phyloP scores from a whole-genome alignment of 106 monocot genomes.

The Allium fistulosum region DNA sequence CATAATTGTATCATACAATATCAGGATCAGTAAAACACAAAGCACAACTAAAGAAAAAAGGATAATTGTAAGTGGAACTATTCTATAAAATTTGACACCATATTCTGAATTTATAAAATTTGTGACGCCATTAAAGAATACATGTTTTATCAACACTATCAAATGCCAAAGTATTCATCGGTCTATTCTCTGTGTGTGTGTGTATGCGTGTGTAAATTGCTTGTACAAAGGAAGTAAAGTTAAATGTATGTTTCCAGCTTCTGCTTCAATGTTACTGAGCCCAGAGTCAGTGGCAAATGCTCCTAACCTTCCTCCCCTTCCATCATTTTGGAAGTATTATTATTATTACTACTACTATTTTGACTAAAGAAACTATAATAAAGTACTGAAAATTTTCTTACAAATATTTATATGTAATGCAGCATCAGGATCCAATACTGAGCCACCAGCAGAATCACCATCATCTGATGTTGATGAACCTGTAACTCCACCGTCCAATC shows the following conservation, averaged over 20 bases:
- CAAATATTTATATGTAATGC: background rate
- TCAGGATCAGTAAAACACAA: too few species aligned
- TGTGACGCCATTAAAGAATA: too few species aligned
- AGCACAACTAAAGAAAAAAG: too few species aligned
- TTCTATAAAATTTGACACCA: too few species aligned
- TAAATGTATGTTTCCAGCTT: conserved; percentile 26
- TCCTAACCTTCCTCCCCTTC: conserved; percentile 26
- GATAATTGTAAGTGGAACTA: too few species aligned
- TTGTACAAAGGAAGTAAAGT: background rate
- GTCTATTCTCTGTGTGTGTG: background rate
- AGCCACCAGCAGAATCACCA: conserved; percentile 7
- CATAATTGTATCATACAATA: too few species aligned
- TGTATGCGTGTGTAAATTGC: background rate
- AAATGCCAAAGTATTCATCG: conserved; percentile 27
- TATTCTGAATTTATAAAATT: too few species aligned
- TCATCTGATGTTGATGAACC: background rate
- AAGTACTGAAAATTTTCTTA: background rate
- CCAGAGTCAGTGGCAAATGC: conserved; percentile 35
- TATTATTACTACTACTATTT: background rate
- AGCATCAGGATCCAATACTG: background rate
- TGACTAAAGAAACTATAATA: too few species aligned
- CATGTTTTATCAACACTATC: conserved; percentile 12
- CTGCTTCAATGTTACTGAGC: conserved; percentile 22
- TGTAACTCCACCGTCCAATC: conserved; percentile 17
- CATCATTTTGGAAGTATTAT: conserved; percentile 29